Conservation (phyloP, 495 filamentous ascomycete genomes). For the Aspergillus sparsus region DNA sequence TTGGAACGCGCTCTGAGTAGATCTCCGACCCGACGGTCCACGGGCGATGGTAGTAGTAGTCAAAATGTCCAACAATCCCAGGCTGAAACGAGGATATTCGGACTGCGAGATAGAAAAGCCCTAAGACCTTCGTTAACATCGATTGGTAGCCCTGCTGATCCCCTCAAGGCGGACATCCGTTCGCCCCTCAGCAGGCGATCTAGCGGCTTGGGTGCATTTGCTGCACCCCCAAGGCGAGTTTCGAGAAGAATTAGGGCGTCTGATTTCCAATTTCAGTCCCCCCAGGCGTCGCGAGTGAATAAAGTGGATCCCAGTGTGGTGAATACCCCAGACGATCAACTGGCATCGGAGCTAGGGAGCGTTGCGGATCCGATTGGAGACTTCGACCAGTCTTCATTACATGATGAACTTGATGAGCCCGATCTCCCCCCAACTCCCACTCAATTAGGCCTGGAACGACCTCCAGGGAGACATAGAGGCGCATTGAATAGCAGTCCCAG, state of each 20-base stretch:
- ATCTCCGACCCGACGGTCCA: conserved; percentile 32
- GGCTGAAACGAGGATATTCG: conserved; percentile 31
- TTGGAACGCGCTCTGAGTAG: conserved; percentile 50
- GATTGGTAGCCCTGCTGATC: conserved; percentile 37
- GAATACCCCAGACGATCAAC: conserved; percentile 43
- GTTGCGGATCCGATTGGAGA: conserved; percentile 25
- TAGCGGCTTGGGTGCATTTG: conserved; percentile 42
- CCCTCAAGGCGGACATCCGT: conserved; percentile 17
- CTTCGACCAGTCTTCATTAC: conserved; percentile 33
- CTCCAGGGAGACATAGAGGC: conserved; percentile 38
- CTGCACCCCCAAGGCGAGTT: conserved; percentile 43
- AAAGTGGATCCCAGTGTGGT: conserved; percentile 16
- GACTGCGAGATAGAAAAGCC: conserved; percentile 40
- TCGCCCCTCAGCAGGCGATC: conserved; percentile 36
- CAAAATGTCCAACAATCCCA: conserved; percentile 26
- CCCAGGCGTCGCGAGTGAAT: conserved; percentile 37
- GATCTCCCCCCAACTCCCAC: conserved; percentile 72
- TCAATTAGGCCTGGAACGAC: conserved; percentile 54
- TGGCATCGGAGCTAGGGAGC: conserved; percentile 42
- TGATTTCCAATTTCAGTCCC: conserved; percentile 46
- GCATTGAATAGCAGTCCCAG: conserved; percentile 49
- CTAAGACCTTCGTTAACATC: conserved; percentile 41
- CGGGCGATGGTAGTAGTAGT: conserved; percentile 14
- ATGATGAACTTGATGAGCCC: conserved; percentile 55
- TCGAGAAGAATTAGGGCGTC: conserved; percentile 44